phyloP scores from a whole-genome alignment of 2,329 filamentous ascomycete genomes.

The Cladophialophora exuberans region DNA sequence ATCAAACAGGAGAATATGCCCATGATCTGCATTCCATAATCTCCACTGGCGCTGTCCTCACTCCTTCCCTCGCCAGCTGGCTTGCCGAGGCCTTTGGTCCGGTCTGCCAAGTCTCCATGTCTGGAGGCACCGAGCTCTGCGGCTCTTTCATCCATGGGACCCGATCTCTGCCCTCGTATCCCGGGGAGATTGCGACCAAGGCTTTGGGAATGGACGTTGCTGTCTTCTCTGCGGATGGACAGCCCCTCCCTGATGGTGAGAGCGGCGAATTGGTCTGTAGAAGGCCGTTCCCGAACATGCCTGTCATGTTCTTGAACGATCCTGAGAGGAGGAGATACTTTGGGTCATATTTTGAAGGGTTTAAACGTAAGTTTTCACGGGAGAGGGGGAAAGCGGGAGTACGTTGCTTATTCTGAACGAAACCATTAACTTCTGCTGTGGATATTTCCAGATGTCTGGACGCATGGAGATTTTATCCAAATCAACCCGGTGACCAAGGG shows the following conservation, averaged over 20 bases:
- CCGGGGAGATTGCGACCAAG: slow-evolving; percentile 59
- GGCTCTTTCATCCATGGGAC: slow-evolving; percentile 55
- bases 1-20: neutral
- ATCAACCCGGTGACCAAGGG: slow-evolving; percentile 14
- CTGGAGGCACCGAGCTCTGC: slow-evolving; percentile 38
- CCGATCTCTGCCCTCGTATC: slow-evolving; percentile 66
- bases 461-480: slow-evolving; percentile 65
- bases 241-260: slow-evolving; percentile 50
- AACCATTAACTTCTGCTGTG: too few relatives aligned
- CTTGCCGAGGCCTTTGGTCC: slow-evolving; percentile 16
- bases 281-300: slow-evolving; percentile 74
- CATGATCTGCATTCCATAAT: slow-evolving; percentile 7
- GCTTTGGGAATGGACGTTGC: slow-evolving; percentile 48
- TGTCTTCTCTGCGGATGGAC: slow-evolving; percentile 5
- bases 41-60: slow-evolving; percentile 18
- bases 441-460: slow-evolving; percentile 37
- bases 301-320: slow-evolving; percentile 64
- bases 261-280: slow-evolving; percentile 76
- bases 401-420: too few relatives aligned
- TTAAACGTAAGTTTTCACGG: slow-evolving; percentile 2
- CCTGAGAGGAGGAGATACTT: slow-evolving; percentile 58
- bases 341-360: slow-evolving; percentile 34
- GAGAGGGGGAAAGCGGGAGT: too few relatives aligned
- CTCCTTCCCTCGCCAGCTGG: slow-evolving; percentile 2
- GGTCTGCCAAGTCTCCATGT: slow-evolving; percentile 29